Evolutionary conservation across 805 yeast species (phyloP).

Genomic region (Torulaspora franciscae): DNA sequence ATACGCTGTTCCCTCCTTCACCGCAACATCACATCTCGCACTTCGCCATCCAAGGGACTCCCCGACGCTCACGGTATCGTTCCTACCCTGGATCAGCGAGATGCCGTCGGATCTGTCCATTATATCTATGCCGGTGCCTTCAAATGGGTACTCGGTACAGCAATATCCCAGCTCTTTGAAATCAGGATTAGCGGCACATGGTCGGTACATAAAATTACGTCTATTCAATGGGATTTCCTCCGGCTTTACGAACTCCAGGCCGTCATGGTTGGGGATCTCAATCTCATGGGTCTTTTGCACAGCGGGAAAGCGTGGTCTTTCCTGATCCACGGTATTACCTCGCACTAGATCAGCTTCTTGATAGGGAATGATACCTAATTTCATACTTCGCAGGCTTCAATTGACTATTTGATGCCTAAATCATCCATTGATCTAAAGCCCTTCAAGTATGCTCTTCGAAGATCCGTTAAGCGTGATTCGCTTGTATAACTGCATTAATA

Average conservation of each 20-base stretch:
- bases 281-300: slow-evolving; percentile 18
- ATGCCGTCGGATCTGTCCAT: slow-evolving; percentile 63
- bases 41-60: slow-evolving; percentile 76
- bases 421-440: background rate
- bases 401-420: background rate
- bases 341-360: slow-evolving; percentile 29
- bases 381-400: slow-evolving; percentile 16
- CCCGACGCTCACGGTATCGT: slow-evolving; percentile 42
- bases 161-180: slow-evolving; percentile 57
- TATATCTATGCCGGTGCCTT: slow-evolving; percentile 26
- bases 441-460: background rate
- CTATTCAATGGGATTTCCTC: slow-evolving; percentile 82
- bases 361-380: slow-evolving; percentile 29
- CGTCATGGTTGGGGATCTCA: slow-evolving; percentile 1
- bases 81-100: slow-evolving; percentile 36
- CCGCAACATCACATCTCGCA: slow-evolving; percentile 64
- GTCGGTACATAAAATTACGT: slow-evolving; percentile 74
- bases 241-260: slow-evolving; percentile 22
- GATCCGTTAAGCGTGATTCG: background rate
- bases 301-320: slow-evolving; percentile 26
- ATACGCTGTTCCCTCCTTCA: slow-evolving; percentile 75
- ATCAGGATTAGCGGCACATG: slow-evolving; percentile 66
- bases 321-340: slow-evolving; percentile 1
- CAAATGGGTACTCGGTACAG: slow-evolving; percentile 69
- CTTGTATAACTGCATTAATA: too few species aligned